Percentiles rank a stretch among this genome's conserved stretches.
Evolutionary conservation across 352 stramenopile species (phyloP).

Genomic region (Phytophthora rubi): DNA sequence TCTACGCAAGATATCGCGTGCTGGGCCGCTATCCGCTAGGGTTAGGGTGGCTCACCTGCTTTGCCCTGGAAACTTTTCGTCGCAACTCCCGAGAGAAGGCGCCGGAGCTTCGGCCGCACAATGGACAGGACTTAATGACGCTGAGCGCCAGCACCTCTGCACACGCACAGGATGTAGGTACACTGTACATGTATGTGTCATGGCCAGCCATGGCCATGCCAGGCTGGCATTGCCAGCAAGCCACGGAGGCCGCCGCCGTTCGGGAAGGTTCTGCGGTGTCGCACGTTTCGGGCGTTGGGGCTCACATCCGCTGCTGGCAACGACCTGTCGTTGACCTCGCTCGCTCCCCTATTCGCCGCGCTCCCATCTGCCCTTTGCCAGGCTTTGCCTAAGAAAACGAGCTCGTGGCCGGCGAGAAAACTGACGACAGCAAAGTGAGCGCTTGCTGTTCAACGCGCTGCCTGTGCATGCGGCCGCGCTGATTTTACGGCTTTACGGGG

Average conservation of each 20-base stretch:
- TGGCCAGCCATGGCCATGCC: background rate
- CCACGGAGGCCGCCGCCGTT: background rate
- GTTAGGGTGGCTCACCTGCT: conserved; percentile 21
- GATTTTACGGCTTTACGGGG: conserved; percentile 21
- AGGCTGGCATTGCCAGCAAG: background rate
- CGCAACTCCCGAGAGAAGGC: conserved; percentile 10
- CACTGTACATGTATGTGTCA: background rate
- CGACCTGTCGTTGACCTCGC: conserved; percentile 23
- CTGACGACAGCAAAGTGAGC: conserved; percentile 34
- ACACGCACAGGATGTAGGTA: too few species aligned
- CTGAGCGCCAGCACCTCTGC: background rate
- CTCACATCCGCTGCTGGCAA: too few species aligned
- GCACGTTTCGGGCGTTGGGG: conserved; percentile 27
- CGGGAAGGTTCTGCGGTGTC: conserved; percentile 7
- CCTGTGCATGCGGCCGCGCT: conserved; percentile 11
- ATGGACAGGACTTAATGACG: background rate
- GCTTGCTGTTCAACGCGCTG: conserved; percentile 26
- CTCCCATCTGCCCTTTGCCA: conserved; percentile 30
- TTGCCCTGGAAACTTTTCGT: conserved; percentile 18
- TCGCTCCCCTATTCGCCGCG: conserved; percentile 12
- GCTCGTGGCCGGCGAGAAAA: conserved; percentile 32
- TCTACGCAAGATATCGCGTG: conserved; percentile 1
- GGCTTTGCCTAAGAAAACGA: conserved; percentile 29
- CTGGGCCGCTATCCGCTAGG: conserved; percentile 20
- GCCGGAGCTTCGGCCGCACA: background rate